phyloP scores from a whole-genome alignment of 2,329 filamentous ascomycete genomes.

The Talaromyces pinophilus region DNA sequence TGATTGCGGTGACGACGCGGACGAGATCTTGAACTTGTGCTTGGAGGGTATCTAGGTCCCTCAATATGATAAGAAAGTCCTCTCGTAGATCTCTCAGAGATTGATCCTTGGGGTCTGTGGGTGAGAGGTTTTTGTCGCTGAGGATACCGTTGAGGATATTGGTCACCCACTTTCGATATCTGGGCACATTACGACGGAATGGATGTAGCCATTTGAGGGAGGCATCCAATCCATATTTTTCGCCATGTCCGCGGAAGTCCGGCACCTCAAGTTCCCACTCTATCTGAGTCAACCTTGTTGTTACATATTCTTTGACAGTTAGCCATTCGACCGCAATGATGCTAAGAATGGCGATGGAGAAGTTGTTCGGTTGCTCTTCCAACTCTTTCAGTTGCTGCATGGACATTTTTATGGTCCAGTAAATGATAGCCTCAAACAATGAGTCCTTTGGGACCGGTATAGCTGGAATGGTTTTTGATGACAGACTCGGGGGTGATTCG shows the following conservation, averaged over 20 bases:
- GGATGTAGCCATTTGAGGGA: slow-evolving; percentile 12
- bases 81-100: not conserved
- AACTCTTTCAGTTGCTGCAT: not conserved
- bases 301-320: slow-evolving; percentile 10
- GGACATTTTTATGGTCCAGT: slow-evolving; percentile 7
- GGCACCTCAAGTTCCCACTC: slow-evolving; percentile 12
- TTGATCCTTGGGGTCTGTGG: not conserved
- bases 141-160: not conserved
- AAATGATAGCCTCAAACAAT: not conserved
- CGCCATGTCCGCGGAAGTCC: not conserved
- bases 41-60: slow-evolving; percentile 5
- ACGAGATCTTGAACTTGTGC: slow-evolving; percentile 13
- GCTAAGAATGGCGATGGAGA: slow-evolving; percentile 4
- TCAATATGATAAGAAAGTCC: not conserved
- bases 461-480: not conserved
- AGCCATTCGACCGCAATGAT: slow-evolving; percentile 9
- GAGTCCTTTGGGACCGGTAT: not conserved
- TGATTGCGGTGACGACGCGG: slow-evolving; percentile 11
- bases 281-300: slow-evolving; percentile 6
- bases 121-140: not conserved
- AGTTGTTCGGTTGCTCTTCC: not conserved
- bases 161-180: slow-evolving; percentile 11
- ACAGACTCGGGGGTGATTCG: not conserved
- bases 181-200: slow-evolving; percentile 11
- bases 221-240: slow-evolving; percentile 3